A percentile compares a stretch with the other conserved stretches of the same genome.
These are phyloP conservation scores for Chytriomyces sp. DNA, from an alignment of 192 early-diverging fungal species.

Conservation along the genomic window DNA sequence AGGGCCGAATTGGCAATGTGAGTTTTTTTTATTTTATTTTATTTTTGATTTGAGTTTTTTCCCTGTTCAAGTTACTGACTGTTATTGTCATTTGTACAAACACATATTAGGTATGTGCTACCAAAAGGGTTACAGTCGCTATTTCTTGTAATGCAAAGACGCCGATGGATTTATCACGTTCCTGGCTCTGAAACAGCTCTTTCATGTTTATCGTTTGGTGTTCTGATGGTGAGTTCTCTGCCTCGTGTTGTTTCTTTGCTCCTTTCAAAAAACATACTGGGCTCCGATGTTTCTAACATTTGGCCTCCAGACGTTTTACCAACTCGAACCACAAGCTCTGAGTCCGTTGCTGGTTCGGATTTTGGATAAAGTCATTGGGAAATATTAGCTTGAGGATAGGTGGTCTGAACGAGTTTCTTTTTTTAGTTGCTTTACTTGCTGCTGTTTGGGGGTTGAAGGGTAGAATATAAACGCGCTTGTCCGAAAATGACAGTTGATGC, in stretches of 20 bases:
- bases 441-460: not conserved
- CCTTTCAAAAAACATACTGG: no score
- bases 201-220: constrained; percentile 67
- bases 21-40: not conserved
- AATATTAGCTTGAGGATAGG: constrained; percentile 27
- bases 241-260: constrained; percentile 15
- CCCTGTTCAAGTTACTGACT: not conserved
- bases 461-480: not conserved
- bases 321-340: constrained; percentile 50
- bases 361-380: constrained; percentile 49
- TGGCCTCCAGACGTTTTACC: constrained; percentile 37
- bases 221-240: constrained; percentile 68
- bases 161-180: constrained; percentile 61
- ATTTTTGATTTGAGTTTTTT: not conserved
- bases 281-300: no score
- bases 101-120: constrained; percentile 67
- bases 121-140: constrained; percentile 73
- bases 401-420: not conserved
- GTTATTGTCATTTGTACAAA: not conserved
- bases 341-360: constrained; percentile 51
- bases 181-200: constrained; percentile 69
- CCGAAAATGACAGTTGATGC: not conserved
- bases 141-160: constrained; percentile 69
- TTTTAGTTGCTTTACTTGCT: not conserved
- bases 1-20: constrained; percentile 75